Conservation (phyloP, 176 grass and related monocot species). For the Phyllostachys edulis region DNA sequence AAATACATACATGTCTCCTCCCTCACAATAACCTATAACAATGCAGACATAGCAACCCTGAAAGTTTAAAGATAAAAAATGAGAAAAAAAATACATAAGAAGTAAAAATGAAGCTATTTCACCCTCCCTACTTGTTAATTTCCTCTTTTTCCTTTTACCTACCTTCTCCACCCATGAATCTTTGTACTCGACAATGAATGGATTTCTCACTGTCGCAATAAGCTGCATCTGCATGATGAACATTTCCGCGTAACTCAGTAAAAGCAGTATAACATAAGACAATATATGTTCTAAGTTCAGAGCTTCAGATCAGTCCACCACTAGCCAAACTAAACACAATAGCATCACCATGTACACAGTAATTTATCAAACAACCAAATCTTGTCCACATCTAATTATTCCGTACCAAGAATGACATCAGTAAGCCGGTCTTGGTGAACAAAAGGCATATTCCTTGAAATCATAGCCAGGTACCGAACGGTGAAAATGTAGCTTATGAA, state of each 20-base stretch:
- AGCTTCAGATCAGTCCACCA: conserved; percentile 7
- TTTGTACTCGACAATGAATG: conserved; percentile 96
- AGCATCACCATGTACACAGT: conserved; percentile 1
- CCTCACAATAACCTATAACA: conserved; percentile 91
- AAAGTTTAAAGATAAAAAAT: conserved; percentile 43
- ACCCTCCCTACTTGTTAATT: background rate
- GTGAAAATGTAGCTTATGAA: conserved; percentile 2
- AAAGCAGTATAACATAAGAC: conserved; percentile 1
- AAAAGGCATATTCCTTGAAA: conserved; percentile 1
- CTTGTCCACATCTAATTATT: background rate
- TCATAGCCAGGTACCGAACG: conserved; percentile 6
- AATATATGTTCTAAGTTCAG: background rate
- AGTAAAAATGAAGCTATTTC: conserved; percentile 25
- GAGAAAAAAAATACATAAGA: background rate
- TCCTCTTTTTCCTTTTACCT: background rate
- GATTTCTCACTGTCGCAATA: conserved; percentile 87
- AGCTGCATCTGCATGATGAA: conserved; percentile 81
- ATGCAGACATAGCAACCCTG: conserved; percentile 99
- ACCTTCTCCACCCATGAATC: conserved; percentile 98
- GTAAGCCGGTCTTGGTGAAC: background rate
- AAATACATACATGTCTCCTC: conserved; percentile 94
- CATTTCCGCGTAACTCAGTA: conserved; percentile 18
- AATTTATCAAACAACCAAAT: background rate
- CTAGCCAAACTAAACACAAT: conserved; percentile 17
- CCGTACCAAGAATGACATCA: background rate